Evolutionary conservation across 352 stramenopile genomes (phyloP), one percentile per base, ranked within the genome.

Genomic region (Globisporangium irregulare): DNA sequence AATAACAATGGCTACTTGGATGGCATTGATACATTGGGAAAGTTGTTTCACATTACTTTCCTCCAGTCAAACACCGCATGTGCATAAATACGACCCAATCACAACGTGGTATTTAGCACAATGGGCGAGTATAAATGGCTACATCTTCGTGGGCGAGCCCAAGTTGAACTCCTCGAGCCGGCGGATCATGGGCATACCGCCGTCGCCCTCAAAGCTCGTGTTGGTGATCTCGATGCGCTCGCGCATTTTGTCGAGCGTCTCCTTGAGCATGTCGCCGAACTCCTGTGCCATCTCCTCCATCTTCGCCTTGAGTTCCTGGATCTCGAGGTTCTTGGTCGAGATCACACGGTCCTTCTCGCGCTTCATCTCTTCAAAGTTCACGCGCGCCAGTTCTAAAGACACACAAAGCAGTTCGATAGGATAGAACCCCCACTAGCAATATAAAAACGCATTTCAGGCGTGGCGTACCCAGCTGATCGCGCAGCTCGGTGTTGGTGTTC

Each of bases 221-320:
- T 91, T 95, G 50, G 86, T 97, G 59, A 98, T 92, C 74, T 98
- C 92, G 58, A 98, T 98, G 66, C 91, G 90, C 80, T 98, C 92
- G 48, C 92, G 84, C 93, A 98, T 98, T 71, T 97, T 97, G 71
- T 98, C 92, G 20, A 98, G 76, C 24, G 92, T 98, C 72, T 98
- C 91, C 68, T 98, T 97, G 24, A 98, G 81, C 94, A 98, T 98
- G 46, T 98, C 91, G 22, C 90, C 91, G 65, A 98, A 98, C 71
- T 98, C 93, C 59, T 94, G 85, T 25, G 90, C 90, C 91, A 98
- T 98, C 70, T 98, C 93, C 70, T 98, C 92, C 91, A 98, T 98
- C 69, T 98, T 97, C 46, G 80, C 81, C 71, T 97, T 97, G 51
- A 97, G 82, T 59, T 96, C 86, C 72, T 92, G 78, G 66, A 97